Conservation (phyloP, 805 yeast genomes). For the Metschnikowia borealis region DNA sequence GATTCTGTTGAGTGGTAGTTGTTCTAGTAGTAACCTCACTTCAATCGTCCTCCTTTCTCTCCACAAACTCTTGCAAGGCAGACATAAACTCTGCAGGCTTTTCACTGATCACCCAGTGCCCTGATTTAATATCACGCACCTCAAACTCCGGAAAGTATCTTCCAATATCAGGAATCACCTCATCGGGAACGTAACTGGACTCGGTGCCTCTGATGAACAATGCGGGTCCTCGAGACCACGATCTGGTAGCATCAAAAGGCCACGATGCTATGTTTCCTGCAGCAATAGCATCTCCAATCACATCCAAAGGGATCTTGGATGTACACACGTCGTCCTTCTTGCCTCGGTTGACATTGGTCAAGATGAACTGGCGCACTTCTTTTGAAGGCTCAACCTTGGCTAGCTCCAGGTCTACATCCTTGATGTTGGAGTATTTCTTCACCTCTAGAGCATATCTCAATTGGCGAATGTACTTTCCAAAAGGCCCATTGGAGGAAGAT, state of each 20-base stretch:
- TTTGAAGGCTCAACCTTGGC: slow-evolving; percentile 56
- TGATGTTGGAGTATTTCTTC: slow-evolving; percentile 43
- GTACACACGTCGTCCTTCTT: slow-evolving; percentile 37
- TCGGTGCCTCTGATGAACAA: slow-evolving; percentile 76
- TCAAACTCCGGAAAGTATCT: slow-evolving; percentile 75
- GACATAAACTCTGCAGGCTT: slow-evolving; percentile 74
- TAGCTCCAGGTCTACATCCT: slow-evolving; percentile 66
- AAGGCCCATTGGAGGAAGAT: slow-evolving; percentile 47
- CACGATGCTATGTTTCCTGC: slow-evolving; percentile 67
- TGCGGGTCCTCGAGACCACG: slow-evolving; percentile 62
- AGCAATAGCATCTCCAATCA: slow-evolving; percentile 62
- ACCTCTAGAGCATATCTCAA: slow-evolving; percentile 54
- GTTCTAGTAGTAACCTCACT: background rate
- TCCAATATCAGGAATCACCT: slow-evolving; percentile 67
- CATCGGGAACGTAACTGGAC: slow-evolving; percentile 80
- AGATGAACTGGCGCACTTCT: slow-evolving; percentile 68
- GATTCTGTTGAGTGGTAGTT: too few relatives aligned
- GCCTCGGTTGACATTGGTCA: slow-evolving; percentile 59
- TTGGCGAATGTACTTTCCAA: slow-evolving; percentile 63
- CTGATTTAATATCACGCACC: slow-evolving; percentile 70
- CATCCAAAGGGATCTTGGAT: slow-evolving; percentile 67
- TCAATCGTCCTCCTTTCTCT: slow-evolving; percentile 37
- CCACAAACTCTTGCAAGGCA: slow-evolving; percentile 59
- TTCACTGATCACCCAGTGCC: slow-evolving; percentile 92
- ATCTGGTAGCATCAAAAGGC: slow-evolving; percentile 58